These are phyloP conservation scores for Populus davidiana DNA, from an alignment of 345 rosid genomes.

Conservation along the genomic window DNA sequence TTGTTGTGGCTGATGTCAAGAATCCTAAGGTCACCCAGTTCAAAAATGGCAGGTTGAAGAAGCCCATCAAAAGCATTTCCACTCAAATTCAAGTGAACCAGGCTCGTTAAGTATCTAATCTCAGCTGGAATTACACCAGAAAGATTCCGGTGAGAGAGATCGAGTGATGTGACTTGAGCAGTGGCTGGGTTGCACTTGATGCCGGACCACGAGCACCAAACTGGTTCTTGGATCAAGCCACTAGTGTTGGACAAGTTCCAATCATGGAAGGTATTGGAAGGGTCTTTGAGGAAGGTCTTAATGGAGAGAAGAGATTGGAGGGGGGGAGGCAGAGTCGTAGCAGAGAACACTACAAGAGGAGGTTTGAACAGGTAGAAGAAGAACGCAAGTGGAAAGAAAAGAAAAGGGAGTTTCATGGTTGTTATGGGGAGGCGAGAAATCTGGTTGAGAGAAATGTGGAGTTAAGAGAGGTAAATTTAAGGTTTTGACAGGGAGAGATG, in stretches of 20 bases:
- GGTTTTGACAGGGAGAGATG: constrained; percentile 38
- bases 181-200: constrained; percentile 54
- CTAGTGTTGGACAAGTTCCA: constrained; percentile 58
- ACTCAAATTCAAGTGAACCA: constrained; percentile 71
- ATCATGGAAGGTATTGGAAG: constrained; percentile 54
- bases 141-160: constrained; percentile 72
- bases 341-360: constrained; percentile 25
- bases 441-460: constrained; percentile 23
- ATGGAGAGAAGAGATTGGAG: constrained; percentile 67
- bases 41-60: constrained; percentile 53
- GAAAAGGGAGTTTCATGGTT: constrained; percentile 53
- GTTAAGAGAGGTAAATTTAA: constrained; percentile 47
- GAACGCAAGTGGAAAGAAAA: constrained; percentile 27
- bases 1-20: constrained; percentile 82
- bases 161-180: constrained; percentile 55
- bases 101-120: constrained; percentile 52
- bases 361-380: constrained; percentile 38
- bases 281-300: constrained; percentile 61
- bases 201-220: constrained; percentile 94
- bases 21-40: constrained; percentile 50
- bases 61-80: constrained; percentile 56
- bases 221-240: constrained; percentile 23
- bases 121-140: constrained; percentile 65
- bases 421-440: constrained; percentile 38
- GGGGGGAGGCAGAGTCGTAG: constrained; percentile 49